Conservation (phyloP, 345 rosid genomes). For the Combretum micranthum region DNA sequence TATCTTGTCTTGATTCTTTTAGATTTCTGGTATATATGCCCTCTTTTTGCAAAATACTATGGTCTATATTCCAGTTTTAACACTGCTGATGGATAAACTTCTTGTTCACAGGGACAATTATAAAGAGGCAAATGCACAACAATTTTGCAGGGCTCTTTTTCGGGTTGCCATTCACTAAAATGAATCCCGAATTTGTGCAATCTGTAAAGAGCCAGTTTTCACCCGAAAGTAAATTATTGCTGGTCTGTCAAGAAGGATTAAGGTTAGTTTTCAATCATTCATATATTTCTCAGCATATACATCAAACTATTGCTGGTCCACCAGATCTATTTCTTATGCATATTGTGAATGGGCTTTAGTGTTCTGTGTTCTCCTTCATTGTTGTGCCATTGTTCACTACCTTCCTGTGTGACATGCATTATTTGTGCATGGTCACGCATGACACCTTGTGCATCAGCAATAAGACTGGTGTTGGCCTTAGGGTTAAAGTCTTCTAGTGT, state of each 20-base stretch:
- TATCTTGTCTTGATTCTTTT: background rate
- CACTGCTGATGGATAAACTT: background rate
- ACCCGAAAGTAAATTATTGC: slow-evolving; percentile 58
- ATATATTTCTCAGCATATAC: background rate
- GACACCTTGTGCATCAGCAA: too few species aligned
- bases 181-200: slow-evolving; percentile 62
- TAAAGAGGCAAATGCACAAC: slow-evolving; percentile 84
- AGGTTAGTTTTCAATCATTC: slow-evolving; percentile 40
- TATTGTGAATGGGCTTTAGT: too few species aligned
- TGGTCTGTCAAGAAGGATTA: slow-evolving; percentile 94
- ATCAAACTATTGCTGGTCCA: too few species aligned
- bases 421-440: too few species aligned
- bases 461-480: too few species aligned
- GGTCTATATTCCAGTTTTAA: too few species aligned
- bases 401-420: too few species aligned
- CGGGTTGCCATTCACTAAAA: slow-evolving; percentile 81
- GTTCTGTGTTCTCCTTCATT: too few species aligned
- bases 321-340: background rate
- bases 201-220: slow-evolving; percentile 53
- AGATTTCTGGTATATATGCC: background rate
- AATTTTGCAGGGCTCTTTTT: slow-evolving; percentile 86
- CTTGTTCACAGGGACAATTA: slow-evolving; percentile 49
- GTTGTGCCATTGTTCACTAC: too few species aligned
- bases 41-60: background rate
- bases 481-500: too few species aligned